Base-by-base conservation (phyloP, 2,329 filamentous ascomycete species). In the Exophiala sp. region DNA sequence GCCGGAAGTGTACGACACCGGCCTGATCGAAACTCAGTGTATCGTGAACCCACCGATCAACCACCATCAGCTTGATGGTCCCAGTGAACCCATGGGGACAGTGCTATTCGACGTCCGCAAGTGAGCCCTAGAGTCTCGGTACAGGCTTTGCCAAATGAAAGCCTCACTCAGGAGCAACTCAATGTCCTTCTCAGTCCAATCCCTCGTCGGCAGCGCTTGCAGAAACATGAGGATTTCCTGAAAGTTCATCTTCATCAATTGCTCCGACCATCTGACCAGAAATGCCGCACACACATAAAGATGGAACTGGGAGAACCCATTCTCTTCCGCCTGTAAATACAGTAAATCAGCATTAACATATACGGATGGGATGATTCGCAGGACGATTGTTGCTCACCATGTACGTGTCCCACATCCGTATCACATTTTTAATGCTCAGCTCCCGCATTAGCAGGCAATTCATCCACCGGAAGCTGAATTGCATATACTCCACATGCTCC, bases 381-480 rank as follows among this genome's bases (percentile, higher is more conserved):
- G 18, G 11, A 19, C 18, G 10, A 16, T 9, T 24, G n/a, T 11
- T 44, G 70, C 82, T 66, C 74, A 96, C 91, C 73, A 98, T 80
- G 71, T 98, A 98, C 21, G 93, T 98, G 69, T 98, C 93, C 93
- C 93, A 98, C 93, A 98, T 98, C 60, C 93, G 79, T 57, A 98
- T 95, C 0, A 89, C 96, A 66, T 96, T 97, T 67, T 84, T 87
- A 50, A 98, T 91, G 65, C 86, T 95, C 58, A 98, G 86, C 71
- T 98, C 93, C 57, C 93, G 81, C 93, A 98, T 98, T 58, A 98
- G 75, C 45, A 98, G 79, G 68, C 93, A 98, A 64, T 98, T 98
- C 93, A 98, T 98, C 93, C 93, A 98, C 49, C 93, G 80, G 67
- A 98, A 98, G 69, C 89, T 96, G 70, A 98, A 98, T 65, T 98